phyloP scores from a whole-genome alignment of 805 yeast species.

The Metschnikowia sp. region DNA sequence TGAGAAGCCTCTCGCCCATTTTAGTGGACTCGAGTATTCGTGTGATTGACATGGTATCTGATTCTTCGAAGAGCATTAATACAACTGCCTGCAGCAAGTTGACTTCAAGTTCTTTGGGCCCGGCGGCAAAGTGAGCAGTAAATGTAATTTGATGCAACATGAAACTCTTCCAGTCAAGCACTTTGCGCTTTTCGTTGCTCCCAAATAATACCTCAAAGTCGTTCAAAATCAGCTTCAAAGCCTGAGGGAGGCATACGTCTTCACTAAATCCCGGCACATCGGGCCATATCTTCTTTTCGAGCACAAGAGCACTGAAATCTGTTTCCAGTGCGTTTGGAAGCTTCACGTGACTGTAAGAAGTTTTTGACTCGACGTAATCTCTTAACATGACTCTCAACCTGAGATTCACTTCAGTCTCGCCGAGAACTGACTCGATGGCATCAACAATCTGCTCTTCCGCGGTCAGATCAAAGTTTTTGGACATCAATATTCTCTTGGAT shows the following conservation, averaged over 20 bases:
- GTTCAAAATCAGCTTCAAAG: slow-evolving; percentile 18
- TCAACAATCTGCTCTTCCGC: slow-evolving; percentile 25
- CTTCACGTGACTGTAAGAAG: slow-evolving; percentile 12
- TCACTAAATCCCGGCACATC: slow-evolving; percentile 28
- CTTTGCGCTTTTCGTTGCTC: slow-evolving; percentile 19
- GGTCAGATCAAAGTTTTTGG: slow-evolving; percentile 17
- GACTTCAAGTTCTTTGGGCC: slow-evolving; percentile 31
- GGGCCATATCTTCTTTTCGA: slow-evolving; percentile 40
- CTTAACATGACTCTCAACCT: slow-evolving; percentile 32
- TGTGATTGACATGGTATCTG: slow-evolving; percentile 16
- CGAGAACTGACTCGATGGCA: slow-evolving; percentile 25
- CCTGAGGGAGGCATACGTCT: slow-evolving; percentile 24
- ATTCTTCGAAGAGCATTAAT: slow-evolving; percentile 34
- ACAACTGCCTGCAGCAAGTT: slow-evolving; percentile 45
- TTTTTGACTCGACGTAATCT: slow-evolving; percentile 26
- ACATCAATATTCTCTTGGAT: slow-evolving; percentile 34
- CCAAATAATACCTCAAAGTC: slow-evolving; percentile 23
- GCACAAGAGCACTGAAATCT: slow-evolving; percentile 31
- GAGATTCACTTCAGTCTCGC: slow-evolving; percentile 29
- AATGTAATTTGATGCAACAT: slow-evolving; percentile 41
- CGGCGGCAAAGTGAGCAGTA: slow-evolving; percentile 28
- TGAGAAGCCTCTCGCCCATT: slow-evolving; percentile 31
- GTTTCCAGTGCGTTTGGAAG: slow-evolving; percentile 2
- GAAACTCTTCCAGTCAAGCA: slow-evolving; percentile 41
- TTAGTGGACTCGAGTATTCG: slow-evolving; percentile 26